A percentile compares a stretch with the other conserved stretches of the same genome.
Conservation (phyloP, 1,284 basidiomycete genomes). For the Ceratobasidium sp. region DNA sequence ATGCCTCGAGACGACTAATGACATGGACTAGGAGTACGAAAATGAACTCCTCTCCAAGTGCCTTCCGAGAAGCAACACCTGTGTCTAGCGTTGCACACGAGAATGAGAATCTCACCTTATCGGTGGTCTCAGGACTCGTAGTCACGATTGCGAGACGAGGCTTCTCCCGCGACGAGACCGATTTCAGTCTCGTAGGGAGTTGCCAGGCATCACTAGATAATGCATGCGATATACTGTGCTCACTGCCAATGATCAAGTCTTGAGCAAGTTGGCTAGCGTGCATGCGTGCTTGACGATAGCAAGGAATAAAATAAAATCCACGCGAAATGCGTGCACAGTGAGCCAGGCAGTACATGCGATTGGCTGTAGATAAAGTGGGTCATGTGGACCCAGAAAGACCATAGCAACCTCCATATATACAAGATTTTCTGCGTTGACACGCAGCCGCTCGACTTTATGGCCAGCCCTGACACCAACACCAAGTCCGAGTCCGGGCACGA, state of each 20-base stretch:
- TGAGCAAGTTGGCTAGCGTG: too few species aligned
- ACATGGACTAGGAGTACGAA: too few species aligned
- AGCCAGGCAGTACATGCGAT: too few species aligned
- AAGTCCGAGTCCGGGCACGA: not conserved
- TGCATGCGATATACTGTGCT: not conserved
- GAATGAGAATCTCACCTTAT: not conserved
- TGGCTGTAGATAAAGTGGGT: too few species aligned
- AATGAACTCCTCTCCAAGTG: too few species aligned
- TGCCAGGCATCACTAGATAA: not conserved
- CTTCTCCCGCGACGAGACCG: not conserved
- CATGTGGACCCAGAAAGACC: too few species aligned
- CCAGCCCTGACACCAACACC: not conserved
- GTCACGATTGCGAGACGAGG: not conserved
- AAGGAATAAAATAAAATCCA: too few species aligned
- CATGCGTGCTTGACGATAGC: too few species aligned
- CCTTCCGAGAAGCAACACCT: too few species aligned
- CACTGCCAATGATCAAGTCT: too few species aligned
- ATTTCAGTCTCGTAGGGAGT: not conserved
- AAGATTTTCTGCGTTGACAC: not conserved
- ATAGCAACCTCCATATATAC: not conserved
- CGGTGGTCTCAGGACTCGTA: not conserved
- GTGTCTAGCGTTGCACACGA: not conserved
- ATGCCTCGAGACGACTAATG: too few species aligned
- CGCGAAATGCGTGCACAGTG: too few species aligned
- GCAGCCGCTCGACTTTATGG: conserved; percentile 2